Evolutionary conservation across 306 rosid genomes (phyloP).

Genomic region (Cucurbita argyrosperma): DNA sequence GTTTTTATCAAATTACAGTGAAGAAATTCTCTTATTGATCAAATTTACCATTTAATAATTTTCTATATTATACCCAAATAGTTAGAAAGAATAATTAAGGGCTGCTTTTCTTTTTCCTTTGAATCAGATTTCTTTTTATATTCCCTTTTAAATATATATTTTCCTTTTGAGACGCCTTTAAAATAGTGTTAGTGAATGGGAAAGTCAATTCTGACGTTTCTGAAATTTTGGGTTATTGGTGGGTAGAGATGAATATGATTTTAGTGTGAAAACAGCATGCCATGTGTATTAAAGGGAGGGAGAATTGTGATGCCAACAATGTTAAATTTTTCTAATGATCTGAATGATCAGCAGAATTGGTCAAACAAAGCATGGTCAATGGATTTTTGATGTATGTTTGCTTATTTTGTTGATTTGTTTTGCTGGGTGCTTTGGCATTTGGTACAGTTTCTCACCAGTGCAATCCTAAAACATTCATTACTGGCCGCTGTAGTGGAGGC

Average conservation of each 20-base stretch:
- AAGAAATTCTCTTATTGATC: too few relatives aligned
- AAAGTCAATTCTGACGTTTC: slow-evolving; percentile 3
- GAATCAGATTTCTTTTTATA: not conserved
- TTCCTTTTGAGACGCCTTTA: not conserved
- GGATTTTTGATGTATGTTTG: slow-evolving; percentile 1
- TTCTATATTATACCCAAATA: not conserved
- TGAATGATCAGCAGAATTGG: not conserved
- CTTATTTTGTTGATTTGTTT: slow-evolving; percentile 10
- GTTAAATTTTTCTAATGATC: not conserved
- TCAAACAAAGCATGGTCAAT: slow-evolving; percentile 4
- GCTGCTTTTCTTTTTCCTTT: not conserved
- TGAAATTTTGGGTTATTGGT: not conserved
- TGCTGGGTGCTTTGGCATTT: slow-evolving; percentile 12
- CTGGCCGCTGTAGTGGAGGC: slow-evolving; percentile 38
- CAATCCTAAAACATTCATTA: slow-evolving; percentile 23
- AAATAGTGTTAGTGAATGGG: not conserved
- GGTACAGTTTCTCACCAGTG: slow-evolving; percentile 23
- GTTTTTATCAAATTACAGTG: too few relatives aligned
- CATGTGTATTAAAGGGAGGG: not conserved
- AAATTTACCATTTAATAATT: too few relatives aligned
- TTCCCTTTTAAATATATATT: not conserved
- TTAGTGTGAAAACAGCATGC: not conserved
- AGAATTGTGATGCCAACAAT: not conserved
- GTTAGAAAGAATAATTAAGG: not conserved
- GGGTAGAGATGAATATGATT: not conserved